Percentiles rank a stretch among this genome's conserved stretches.
phyloP scores from a whole-genome alignment of 176 grass and related monocot species.

The Aegilops sharonensis region DNA sequence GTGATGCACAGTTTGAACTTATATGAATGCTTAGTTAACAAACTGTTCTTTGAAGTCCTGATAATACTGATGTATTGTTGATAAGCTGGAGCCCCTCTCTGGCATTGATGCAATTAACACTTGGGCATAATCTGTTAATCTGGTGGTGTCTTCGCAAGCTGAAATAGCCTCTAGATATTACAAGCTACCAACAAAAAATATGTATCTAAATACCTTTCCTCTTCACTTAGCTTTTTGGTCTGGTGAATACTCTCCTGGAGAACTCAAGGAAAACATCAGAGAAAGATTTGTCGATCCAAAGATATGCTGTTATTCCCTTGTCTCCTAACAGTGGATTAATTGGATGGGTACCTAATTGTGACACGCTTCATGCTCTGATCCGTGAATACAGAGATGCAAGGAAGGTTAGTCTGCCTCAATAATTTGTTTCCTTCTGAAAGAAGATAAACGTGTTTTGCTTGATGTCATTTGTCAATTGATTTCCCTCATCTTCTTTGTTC shows the following conservation, averaged over 20 bases:
- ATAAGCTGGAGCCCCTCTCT: neutral
- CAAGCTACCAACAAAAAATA: neutral
- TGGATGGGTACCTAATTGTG: constrained; percentile 95
- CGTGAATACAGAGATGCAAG: constrained; percentile 96
- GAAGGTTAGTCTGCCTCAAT: constrained; percentile 69
- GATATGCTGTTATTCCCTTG: constrained; percentile 95
- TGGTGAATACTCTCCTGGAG: constrained; percentile 95
- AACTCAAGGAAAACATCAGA: constrained; percentile 90
- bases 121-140: neutral
- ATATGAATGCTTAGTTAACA: neutral
- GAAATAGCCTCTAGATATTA: constrained; percentile 22
- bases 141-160: constrained; percentile 3
- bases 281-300: constrained; percentile 95
- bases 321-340: constrained; percentile 98
- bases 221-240: constrained; percentile 76
- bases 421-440: constrained; percentile 16
- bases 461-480: constrained; percentile 1
- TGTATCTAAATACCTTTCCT: constrained; percentile 29
- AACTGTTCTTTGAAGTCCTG: neutral
- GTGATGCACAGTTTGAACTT: constrained; percentile 9
- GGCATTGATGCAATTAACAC: neutral
- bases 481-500: constrained; percentile 33
- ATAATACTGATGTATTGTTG: neutral
- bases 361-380: constrained; percentile 90
- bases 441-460: constrained; percentile 11